phyloP scores from a whole-genome alignment of 2,329 filamentous ascomycete genomes.

The Penicillium sp. region DNA sequence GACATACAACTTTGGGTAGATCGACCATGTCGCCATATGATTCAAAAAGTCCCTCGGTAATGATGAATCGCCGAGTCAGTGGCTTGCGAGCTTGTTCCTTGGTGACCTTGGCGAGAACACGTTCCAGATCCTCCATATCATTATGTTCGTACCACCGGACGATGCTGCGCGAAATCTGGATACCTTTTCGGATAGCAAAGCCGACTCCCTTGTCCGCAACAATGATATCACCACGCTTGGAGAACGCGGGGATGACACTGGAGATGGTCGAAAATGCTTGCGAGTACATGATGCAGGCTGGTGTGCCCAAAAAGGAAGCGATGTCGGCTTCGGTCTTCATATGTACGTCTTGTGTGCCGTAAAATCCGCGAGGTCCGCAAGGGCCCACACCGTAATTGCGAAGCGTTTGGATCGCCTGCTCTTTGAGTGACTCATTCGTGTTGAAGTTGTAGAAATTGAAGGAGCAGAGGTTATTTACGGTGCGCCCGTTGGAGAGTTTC shows the following conservation, averaged over 20 bases:
- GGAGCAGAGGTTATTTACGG: slow-evolving; percentile 86
- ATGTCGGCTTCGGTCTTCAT: slow-evolving; percentile 96
- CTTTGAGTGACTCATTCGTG: slow-evolving; percentile 83
- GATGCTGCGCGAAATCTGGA: slow-evolving; percentile 86
- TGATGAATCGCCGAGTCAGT: slow-evolving; percentile 86
- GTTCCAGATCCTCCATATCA: slow-evolving; percentile 88
- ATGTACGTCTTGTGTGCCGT: slow-evolving; percentile 96
- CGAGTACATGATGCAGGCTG: slow-evolving; percentile 88
- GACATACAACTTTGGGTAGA: slow-evolving; percentile 71
- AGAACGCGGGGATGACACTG: slow-evolving; percentile 95
- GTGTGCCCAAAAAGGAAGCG: slow-evolving; percentile 78
- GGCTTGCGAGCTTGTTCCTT: slow-evolving; percentile 86
- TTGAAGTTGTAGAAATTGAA: slow-evolving; percentile 99
- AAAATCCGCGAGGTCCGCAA: slow-evolving; percentile 94
- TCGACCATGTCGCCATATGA: slow-evolving; percentile 78
- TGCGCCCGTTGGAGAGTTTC: slow-evolving; percentile 81
- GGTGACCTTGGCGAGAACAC: slow-evolving; percentile 74
- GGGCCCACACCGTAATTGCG: slow-evolving; percentile 95
- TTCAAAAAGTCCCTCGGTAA: slow-evolving; percentile 93
- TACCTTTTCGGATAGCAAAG: slow-evolving; percentile 86
- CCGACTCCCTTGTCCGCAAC: slow-evolving; percentile 91
- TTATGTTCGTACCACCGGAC: slow-evolving; percentile 95
- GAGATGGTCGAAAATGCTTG: slow-evolving; percentile 95
- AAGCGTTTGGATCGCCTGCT: slow-evolving; percentile 88
- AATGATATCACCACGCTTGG: slow-evolving; percentile 94